Conservation (phyloP, 2,329 filamentous ascomycete species). For the Didymella lethalis region DNA sequence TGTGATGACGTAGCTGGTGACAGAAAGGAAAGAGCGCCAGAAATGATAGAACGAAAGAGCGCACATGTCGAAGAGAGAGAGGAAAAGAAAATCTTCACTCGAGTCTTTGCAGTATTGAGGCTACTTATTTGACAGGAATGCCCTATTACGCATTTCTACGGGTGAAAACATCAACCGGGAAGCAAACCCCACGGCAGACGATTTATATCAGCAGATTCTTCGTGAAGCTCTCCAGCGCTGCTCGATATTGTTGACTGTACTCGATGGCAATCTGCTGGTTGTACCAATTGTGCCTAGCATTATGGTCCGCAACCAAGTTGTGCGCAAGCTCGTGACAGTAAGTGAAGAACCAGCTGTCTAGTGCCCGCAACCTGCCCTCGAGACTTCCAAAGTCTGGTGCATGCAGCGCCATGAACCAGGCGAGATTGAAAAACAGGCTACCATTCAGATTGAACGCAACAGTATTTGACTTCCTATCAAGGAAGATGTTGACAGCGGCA, state of each 20-base stretch:
- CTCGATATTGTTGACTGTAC: slow-evolving; percentile 44
- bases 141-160: slow-evolving; percentile 1
- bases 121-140: not conserved
- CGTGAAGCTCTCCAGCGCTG: slow-evolving; percentile 36
- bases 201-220: slow-evolving; percentile 28
- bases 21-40: slow-evolving; percentile 2
- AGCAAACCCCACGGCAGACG: not conserved
- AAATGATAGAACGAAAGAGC: not conserved
- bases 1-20: slow-evolving; percentile 1
- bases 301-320: slow-evolving; percentile 81
- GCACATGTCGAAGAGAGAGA: not conserved
- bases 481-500: slow-evolving; percentile 82
- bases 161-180: not conserved
- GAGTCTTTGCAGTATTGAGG: not conserved
- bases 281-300: slow-evolving; percentile 50
- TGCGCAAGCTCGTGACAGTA: slow-evolving; percentile 95
- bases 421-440: slow-evolving; percentile 91
- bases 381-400: slow-evolving; percentile 31
- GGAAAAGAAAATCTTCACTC: not conserved
- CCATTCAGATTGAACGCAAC: slow-evolving; percentile 93
- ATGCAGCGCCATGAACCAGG: slow-evolving; percentile 85
- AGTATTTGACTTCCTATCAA: slow-evolving; percentile 77
- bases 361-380: slow-evolving; percentile 52
- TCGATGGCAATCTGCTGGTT: slow-evolving; percentile 51
- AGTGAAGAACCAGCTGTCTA: slow-evolving; percentile 93